Evolutionary conservation across 805 yeast species (phyloP).

Genomic region (Ogataea neopini): DNA sequence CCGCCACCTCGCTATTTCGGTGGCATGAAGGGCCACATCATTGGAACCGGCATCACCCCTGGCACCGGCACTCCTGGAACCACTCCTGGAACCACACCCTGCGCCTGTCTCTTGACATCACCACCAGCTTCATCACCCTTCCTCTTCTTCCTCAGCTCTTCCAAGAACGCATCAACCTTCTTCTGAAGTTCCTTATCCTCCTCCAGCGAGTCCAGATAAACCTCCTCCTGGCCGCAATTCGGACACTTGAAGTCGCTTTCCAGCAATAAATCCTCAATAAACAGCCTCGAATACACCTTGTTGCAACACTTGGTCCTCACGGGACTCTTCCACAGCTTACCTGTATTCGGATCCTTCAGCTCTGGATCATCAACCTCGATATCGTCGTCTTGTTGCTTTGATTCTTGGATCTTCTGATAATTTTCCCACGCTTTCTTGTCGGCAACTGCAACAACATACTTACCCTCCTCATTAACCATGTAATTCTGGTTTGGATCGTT

Average conservation of each 20-base stretch:
- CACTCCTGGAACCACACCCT: slow-evolving; percentile 34
- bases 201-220: slow-evolving; percentile 69
- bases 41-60: slow-evolving; percentile 34
- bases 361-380: slow-evolving; percentile 55
- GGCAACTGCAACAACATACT: slow-evolving; percentile 94
- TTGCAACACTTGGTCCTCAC: slow-evolving; percentile 76
- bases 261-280: slow-evolving; percentile 65
- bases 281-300: slow-evolving; percentile 54
- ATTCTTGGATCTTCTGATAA: slow-evolving; percentile 68
- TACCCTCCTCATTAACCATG: slow-evolving; percentile 92
- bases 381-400: slow-evolving; percentile 29
- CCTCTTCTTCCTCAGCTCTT: slow-evolving; percentile 30
- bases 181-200: slow-evolving; percentile 60
- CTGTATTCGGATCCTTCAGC: slow-evolving; percentile 65
- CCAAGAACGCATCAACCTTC: slow-evolving; percentile 53
- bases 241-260: slow-evolving; percentile 92
- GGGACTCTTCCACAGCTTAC: slow-evolving; percentile 66
- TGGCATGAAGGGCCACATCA: background rate
- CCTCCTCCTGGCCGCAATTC: slow-evolving; percentile 71
- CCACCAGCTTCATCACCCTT: slow-evolving; percentile 19
- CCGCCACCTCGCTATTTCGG: no score
- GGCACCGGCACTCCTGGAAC: slow-evolving; percentile 39
- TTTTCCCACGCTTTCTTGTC: slow-evolving; percentile 89
- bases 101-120: slow-evolving; percentile 18
- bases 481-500: slow-evolving; percentile 55